Conservation (phyloP, 345 rosid genomes). For the Microcos paniculata region DNA sequence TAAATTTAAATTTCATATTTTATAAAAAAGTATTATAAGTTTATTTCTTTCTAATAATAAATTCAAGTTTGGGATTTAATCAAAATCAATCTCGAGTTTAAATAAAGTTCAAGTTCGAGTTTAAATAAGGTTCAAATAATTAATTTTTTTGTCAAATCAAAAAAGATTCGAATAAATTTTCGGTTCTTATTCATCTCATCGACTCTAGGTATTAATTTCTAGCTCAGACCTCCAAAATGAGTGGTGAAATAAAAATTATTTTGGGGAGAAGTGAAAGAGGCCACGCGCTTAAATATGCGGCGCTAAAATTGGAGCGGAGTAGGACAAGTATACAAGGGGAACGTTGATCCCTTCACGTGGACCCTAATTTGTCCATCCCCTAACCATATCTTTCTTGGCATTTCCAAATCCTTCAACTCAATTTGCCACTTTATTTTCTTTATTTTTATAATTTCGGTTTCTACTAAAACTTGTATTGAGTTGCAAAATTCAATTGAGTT, state of each 20-base stretch:
- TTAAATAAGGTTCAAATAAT: too few relatives aligned
- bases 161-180: too few relatives aligned
- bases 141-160: too few relatives aligned
- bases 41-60: too few relatives aligned
- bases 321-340: constrained; percentile 10
- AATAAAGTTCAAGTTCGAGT: too few relatives aligned
- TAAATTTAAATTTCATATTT: too few relatives aligned
- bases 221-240: not conserved
- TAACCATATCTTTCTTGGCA: not conserved
- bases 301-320: constrained; percentile 19
- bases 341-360: constrained; percentile 18
- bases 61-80: too few relatives aligned
- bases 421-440: not conserved
- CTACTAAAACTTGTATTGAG: too few relatives aligned
- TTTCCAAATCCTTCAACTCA: not conserved
- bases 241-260: not conserved
- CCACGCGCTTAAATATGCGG: constrained; percentile 17
- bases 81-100: too few relatives aligned
- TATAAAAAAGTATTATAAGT: too few relatives aligned
- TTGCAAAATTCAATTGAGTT: not conserved
- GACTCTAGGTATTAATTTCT: too few relatives aligned
- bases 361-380: not conserved
- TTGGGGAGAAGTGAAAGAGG: constrained; percentile 17
- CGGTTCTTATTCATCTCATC: too few relatives aligned
- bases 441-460: not conserved